Evolutionary conservation across 2,329 filamentous ascomycete species (phyloP), one percentile per base, ranked within the genome.

Genomic region (Fusarium irregulare): DNA sequence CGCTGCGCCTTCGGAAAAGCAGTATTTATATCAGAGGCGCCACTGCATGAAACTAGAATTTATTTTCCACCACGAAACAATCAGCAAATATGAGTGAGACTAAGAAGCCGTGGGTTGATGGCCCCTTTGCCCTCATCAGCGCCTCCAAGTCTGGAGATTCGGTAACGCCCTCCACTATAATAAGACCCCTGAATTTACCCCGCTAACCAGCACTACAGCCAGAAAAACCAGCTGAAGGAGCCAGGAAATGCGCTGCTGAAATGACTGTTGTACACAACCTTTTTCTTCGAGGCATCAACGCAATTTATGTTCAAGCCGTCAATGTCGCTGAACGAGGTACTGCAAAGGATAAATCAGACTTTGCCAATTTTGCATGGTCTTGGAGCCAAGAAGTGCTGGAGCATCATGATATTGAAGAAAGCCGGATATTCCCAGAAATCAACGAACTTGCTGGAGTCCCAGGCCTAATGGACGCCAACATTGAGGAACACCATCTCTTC

Each of bases 401-500:
- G 14, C 83, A 85, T 63, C 82, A 85, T 61, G 56, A 75, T 2
- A 56, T 66, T 0, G 82, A 84, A 62, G 83, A 84, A 54, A 67
- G 62, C 4, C 40, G 66, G 25, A 74, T 82, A 42, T 84, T 85
- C 64, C 80, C 81, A 0, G 71, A 73, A 4, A 75, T 84, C 13
- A 79, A 83, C 61, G 60, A 72, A 37, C 56, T 80, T 23, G 64
- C 76, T 6, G 80, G 78, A 1, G 76, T 78, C 13, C 68, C 73
- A 41, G 79, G 79, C 2, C 63, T 82, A 25, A 83, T 84, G 81
- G 79, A 81, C 16, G 70, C 60, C 46, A 84, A 82, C 64, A 73
- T 83, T 5, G 77, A 78, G 20, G 81, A 85, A 55, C 83, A 84
- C 63, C 73, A 76, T 11, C 71, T 73, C 2, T 84, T 85, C 59